phyloP scores from a whole-genome alignment of 2,329 filamentous ascomycete species.

The Colletotrichum scovillei region DNA sequence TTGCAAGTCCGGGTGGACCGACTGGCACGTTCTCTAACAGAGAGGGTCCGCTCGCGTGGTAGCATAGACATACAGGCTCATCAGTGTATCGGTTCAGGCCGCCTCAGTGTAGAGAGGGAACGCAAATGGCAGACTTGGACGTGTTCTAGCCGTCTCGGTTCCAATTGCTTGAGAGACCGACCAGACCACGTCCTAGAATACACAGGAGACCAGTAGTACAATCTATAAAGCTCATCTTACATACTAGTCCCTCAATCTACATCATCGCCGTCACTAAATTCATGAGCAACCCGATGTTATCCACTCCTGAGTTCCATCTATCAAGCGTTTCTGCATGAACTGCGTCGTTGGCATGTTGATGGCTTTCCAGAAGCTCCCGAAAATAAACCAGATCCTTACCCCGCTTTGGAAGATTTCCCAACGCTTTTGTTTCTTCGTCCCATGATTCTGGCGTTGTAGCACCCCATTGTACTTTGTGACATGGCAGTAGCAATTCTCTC shows the following conservation, averaged over 20 bases:
- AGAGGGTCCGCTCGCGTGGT: slow-evolving; percentile 40
- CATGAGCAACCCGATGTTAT: slow-evolving; percentile 25
- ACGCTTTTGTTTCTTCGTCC: slow-evolving; percentile 10
- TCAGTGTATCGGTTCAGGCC: background rate
- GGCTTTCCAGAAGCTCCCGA: slow-evolving; percentile 8
- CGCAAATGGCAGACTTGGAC: background rate
- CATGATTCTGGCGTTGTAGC: slow-evolving; percentile 15
- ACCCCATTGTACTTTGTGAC: slow-evolving; percentile 16
- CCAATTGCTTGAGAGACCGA: no score
- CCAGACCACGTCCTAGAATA: no score
- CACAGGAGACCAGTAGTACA: no score
- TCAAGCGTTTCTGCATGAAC: slow-evolving; percentile 2
- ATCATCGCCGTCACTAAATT: slow-evolving; percentile 12
- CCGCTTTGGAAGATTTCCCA: background rate
- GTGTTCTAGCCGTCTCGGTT: background rate
- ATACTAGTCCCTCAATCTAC: background rate
- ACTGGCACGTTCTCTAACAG: slow-evolving; percentile 43
- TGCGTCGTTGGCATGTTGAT: background rate
- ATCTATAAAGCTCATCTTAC: no score
- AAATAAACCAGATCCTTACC: background rate
- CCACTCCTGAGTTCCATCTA: slow-evolving; percentile 27
- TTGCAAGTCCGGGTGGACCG: slow-evolving; percentile 42
- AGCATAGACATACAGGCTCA: background rate
- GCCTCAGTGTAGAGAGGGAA: background rate
- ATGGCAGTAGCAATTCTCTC: slow-evolving; percentile 13